Base-by-base conservation (phyloP, 176 grass and related monocot species). In the Saccharum spontaneum region DNA sequence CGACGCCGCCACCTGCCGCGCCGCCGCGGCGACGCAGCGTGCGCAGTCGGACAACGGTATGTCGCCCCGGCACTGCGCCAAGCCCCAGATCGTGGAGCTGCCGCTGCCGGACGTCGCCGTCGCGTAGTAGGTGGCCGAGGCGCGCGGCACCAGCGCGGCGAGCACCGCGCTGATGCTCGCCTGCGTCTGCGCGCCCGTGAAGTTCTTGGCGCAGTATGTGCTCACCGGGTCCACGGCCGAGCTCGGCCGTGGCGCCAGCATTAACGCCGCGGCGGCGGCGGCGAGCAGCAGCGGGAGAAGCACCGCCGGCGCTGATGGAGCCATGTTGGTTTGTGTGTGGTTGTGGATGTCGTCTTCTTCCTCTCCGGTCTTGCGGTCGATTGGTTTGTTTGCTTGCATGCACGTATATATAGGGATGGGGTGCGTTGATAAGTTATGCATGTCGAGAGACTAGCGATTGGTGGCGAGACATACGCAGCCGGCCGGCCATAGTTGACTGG, bases 21-120 rank as follows among this genome's bases (percentile, higher is more conserved):
- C 70, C 2, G 88, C 88, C 0, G 88, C 78, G 9, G 84, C 2
- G 30, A 93, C 4, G 82, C 92, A 94, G 26, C 78, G 28, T 14
- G 37, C 55, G 82, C 95, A 97, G 69, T 94, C 90, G 6, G 86
- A 67, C 45, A 48, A 12, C 4, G 84, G 78, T 50, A 98, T 68
- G 83, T 98, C 95, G 15, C 89, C 90, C 10, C 95, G 87, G 86
- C 92, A 94, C 83, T 94, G 95, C 54, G 90, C 95, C 15, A 94
- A 89, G 67, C 90, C 90, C 71, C 90, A 98, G 23, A 94, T 62
- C 2, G 82, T 76, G 16, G 71, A 45, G 70, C 31, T 41, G 37
- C 86, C 79, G 64, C 18, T 8, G 12, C 90, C 61, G 14, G 46
- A 67, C 3, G 82, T 64, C 4, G 85, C 85, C 1, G 86, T 91